phyloP scores from a whole-genome alignment of 495 filamentous ascomycete species.

The Neurospora sublineolata region DNA sequence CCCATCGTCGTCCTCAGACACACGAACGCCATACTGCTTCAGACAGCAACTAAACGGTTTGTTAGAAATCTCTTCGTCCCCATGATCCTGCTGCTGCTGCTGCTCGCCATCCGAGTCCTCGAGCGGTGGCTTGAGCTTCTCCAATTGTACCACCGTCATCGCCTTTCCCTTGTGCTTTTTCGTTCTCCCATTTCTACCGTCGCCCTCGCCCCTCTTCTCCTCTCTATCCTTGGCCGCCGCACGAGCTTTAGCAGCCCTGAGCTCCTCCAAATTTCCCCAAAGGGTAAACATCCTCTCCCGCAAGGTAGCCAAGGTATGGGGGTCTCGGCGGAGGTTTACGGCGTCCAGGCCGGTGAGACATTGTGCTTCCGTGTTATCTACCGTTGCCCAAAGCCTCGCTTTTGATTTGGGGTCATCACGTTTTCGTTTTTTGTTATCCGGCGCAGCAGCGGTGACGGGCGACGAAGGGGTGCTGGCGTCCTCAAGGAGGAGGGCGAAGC shows the following conservation, averaged over 20 bases:
- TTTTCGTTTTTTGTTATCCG: background rate
- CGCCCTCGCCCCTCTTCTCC: background rate
- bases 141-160: background rate
- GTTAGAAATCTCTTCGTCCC: conserved; percentile 20
- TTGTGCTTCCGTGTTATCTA: conserved; percentile 54
- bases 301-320: conserved; percentile 35
- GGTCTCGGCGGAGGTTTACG: conserved; percentile 47
- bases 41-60: conserved; percentile 51
- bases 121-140: conserved; percentile 6
- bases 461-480: conserved; percentile 28
- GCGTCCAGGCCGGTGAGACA: conserved; percentile 56
- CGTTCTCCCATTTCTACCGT: background rate
- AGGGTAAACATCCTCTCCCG: conserved; percentile 64
- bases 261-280: conserved; percentile 80
- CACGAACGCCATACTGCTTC: conserved; percentile 46
- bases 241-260: conserved; percentile 27
- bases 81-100: background rate
- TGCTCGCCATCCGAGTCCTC: conserved; percentile 18
- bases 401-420: conserved; percentile 16
- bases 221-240: background rate
- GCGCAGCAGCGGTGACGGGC: background rate
- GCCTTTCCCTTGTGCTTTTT: background rate
- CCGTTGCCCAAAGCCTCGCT: conserved; percentile 48
- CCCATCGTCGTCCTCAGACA: conserved; percentile 10
- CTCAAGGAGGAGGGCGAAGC: conserved; percentile 63